Conservation (phyloP, 2,329 filamentous ascomycete genomes). For the Penicillium fuscoglaucum region DNA sequence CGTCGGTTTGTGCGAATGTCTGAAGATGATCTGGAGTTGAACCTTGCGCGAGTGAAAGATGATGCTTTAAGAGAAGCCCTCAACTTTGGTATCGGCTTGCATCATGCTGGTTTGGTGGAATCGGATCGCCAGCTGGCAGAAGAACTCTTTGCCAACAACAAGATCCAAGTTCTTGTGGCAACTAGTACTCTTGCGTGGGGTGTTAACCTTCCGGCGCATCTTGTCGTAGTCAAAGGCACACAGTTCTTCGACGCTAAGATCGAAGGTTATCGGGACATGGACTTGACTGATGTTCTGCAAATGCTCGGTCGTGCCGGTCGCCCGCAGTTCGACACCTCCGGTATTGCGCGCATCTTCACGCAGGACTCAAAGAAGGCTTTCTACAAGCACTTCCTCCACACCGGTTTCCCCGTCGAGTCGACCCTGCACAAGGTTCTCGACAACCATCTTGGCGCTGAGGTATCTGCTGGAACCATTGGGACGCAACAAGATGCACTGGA, state of each 20-base stretch:
- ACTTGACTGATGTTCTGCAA: constrained; percentile 93
- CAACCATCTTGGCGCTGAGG: constrained; percentile 93
- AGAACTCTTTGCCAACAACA: constrained; percentile 94
- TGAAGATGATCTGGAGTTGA: constrained; percentile 87
- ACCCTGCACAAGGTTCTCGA: constrained; percentile 94
- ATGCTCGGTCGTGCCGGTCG: constrained; percentile 96
- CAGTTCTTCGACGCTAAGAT: constrained; percentile 98
- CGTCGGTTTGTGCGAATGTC: constrained; percentile 90
- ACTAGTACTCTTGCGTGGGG: constrained; percentile 98
- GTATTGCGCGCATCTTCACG: constrained; percentile 95
- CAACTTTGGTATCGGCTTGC: constrained; percentile 93
- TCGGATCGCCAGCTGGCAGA: constrained; percentile 88
- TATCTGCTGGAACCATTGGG: constrained; percentile 86
- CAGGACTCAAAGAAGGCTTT: constrained; percentile 98
- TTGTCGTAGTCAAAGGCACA: constrained; percentile 96
- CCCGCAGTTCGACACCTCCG: constrained; percentile 93
- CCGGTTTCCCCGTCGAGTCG: constrained; percentile 95
- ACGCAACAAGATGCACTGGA: constrained; percentile 97
- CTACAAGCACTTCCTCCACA: constrained; percentile 98
- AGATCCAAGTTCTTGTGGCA: constrained; percentile 94
- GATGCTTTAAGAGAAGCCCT: constrained; percentile 90
- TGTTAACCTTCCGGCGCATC: constrained; percentile 92
- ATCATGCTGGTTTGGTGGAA: constrained; percentile 95
- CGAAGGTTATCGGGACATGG: constrained; percentile 98
- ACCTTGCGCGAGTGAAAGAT: constrained; percentile 88